A percentile compares a stretch with the other conserved stretches of the same genome.
Conservation (phyloP, 2,329 filamentous ascomycete species). For the Mycosphaerella sp. region DNA sequence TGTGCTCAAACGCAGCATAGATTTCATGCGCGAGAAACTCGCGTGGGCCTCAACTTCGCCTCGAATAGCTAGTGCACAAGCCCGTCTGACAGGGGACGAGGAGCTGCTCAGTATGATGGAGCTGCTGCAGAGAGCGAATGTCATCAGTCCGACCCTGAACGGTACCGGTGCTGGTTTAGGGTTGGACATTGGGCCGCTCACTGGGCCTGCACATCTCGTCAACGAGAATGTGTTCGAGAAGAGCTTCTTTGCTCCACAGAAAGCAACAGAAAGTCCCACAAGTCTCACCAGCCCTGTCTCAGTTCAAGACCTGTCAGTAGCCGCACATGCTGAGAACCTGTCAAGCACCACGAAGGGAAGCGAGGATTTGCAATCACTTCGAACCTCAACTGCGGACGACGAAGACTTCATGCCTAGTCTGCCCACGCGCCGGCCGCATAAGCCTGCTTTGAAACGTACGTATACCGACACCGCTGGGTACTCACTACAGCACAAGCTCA, state of each 20-base stretch:
- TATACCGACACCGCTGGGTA: conserved; percentile 75
- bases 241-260: conserved; percentile 53
- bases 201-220: conserved; percentile 68
- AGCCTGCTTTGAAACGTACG: conserved; percentile 63
- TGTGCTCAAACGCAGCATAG: conserved; percentile 85
- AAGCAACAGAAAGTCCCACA: conserved; percentile 39
- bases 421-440: conserved; percentile 41
- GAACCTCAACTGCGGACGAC: conserved; percentile 16
- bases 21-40: conserved; percentile 92
- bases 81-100: conserved; percentile 71
- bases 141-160: conserved; percentile 62
- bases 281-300: conserved; percentile 25
- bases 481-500: conserved; percentile 71
- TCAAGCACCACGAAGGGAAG: conserved; percentile 12
- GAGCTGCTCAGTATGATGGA: conserved; percentile 91
- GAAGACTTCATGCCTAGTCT: conserved; percentile 23
- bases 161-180: conserved; percentile 44
- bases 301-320: conserved; percentile 5
- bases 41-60: conserved; percentile 72
- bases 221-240: conserved; percentile 79
- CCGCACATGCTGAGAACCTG: conserved; percentile 4
- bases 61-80: conserved; percentile 75
- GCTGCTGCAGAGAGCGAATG: conserved; percentile 70
- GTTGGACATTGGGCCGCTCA: conserved; percentile 59
- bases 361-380: conserved; percentile 9